Evolutionary conservation across 441 rosid species (phyloP), one percentile per base, ranked within the genome.

Genomic region (Erodium texanum): DNA sequence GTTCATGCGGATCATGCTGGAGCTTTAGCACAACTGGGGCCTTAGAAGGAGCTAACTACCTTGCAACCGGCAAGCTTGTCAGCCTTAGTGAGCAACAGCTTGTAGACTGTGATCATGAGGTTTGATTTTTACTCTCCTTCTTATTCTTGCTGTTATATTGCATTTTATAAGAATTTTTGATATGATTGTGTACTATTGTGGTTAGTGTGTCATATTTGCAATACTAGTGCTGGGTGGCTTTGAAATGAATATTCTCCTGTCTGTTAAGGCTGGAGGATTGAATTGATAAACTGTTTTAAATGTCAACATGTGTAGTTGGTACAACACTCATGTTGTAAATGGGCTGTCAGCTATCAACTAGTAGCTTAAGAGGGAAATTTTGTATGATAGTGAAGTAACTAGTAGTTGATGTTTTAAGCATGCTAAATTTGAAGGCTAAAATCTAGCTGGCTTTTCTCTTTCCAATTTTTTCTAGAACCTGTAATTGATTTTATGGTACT

Each of bases 81-180:
- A 76, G 82, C 63, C 65, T 86, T 74, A 88, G 90, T 15, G 93
- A 88, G 81, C 93, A 88, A 80, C 93, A 88, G 75, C 93, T 88
- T 2, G 78, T 88, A 36, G 93, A 88, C 71, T 88, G 90, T 66
- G 93, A 88, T 78, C 90, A 86, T 68, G 90, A 83, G 86, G 93
- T 84, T 79, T 71, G 7, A 58, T 20, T 58, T 20, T 20, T 34
- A 52, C 3, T 15, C 65, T 71, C 7, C 1, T 20, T 65, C 45
- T 12, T 38, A 38, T 7, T 38, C 7, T 12, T 38, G 45, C 45
- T 5, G 45, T 12, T 38, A 38, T 38, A 3, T 38, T 38, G 45
- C 45, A 38, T 7, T 7, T 38, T 38, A 7, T 38, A 10, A 38
- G 1, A 12, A 38, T 48, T 22, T 61, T 38, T 10, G 54, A 11